These are phyloP conservation scores for Millerago galiae DNA, from an alignment of 805 yeast genomes.

Conservation along the genomic window DNA sequence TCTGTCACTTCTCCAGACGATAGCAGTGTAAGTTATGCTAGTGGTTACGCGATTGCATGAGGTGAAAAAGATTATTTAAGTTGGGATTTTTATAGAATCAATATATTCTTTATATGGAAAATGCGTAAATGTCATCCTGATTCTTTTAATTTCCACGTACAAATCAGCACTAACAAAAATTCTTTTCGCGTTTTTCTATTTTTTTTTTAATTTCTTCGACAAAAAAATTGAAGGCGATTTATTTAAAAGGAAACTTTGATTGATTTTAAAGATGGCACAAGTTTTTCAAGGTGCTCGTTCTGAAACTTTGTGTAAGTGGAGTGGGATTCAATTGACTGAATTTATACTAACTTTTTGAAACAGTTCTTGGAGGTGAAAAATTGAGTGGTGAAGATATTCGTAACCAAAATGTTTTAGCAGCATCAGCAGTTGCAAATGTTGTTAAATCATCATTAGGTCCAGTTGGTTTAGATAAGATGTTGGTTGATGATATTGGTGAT, in stretches of 20 bases:
- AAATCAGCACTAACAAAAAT: slow-evolving; percentile 8
- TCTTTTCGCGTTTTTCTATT: slow-evolving; percentile 1
- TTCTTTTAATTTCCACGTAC: neutral
- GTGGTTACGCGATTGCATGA: slow-evolving; percentile 45
- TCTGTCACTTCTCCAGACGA: slow-evolving; percentile 42
- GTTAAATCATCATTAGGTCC: slow-evolving; percentile 97
- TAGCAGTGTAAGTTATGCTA: slow-evolving; percentile 87
- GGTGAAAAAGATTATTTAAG: too few relatives aligned
- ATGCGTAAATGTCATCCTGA: too few relatives aligned
- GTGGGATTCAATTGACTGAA: neutral
- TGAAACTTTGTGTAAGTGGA: slow-evolving; percentile 66
- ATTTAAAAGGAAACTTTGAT: neutral
- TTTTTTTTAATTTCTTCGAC: neutral
- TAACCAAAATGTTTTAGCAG: slow-evolving; percentile 92
- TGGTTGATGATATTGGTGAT: slow-evolving; percentile 98
- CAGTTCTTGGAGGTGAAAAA: slow-evolving; percentile 90
- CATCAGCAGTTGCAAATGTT: slow-evolving; percentile 97
- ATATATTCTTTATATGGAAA: too few relatives aligned
- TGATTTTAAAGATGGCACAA: slow-evolving; percentile 34
- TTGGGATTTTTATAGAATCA: too few relatives aligned
- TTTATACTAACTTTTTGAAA: slow-evolving; percentile 7
- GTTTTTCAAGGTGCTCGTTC: slow-evolving; percentile 80
- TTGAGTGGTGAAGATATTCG: slow-evolving; percentile 94
- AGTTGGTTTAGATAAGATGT: slow-evolving; percentile 96
- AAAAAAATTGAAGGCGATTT: slow-evolving; percentile 5